These are phyloP conservation scores for Meyerozyma sp. DNA, from an alignment of 1,139 yeast genomes.

Conservation along the genomic window DNA sequence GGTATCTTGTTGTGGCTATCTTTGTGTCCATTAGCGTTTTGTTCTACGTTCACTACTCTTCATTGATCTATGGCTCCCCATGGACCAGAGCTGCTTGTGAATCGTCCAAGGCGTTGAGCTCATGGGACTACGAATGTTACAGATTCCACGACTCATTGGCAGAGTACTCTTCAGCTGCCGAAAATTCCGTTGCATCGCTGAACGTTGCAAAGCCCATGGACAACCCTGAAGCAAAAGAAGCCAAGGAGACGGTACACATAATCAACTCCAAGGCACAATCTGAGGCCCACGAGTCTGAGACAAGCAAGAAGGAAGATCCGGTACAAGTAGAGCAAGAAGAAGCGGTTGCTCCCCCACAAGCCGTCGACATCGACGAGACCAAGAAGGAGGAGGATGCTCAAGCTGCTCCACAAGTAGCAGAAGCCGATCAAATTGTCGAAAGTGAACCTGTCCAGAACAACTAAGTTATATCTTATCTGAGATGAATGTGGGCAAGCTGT, in stretches of 20 bases:
- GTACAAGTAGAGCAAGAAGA: background rate
- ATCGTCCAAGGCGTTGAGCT: slow-evolving; percentile 49
- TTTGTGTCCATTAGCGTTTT: slow-evolving; percentile 48
- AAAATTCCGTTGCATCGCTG: background rate
- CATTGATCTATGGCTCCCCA: slow-evolving; percentile 72
- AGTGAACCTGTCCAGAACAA: slow-evolving; percentile 1
- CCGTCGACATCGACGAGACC: slow-evolving; percentile 1
- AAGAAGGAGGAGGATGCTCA: slow-evolving; percentile 1
- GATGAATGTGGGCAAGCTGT: background rate
- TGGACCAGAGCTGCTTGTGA: slow-evolving; percentile 75
- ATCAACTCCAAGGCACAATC: background rate
- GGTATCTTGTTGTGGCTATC: slow-evolving; percentile 38
- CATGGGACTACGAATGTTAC: slow-evolving; percentile 87
- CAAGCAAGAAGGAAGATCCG: slow-evolving; percentile 1
- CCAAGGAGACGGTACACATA: slow-evolving; percentile 19
- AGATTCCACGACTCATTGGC: slow-evolving; percentile 35
- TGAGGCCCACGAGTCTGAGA: background rate
- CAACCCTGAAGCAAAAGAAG: slow-evolving; percentile 15
- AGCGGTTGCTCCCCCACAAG: slow-evolving; percentile 3
- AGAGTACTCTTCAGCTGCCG: slow-evolving; percentile 17
- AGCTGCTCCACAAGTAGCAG: slow-evolving; percentile 22
- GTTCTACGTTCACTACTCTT: slow-evolving; percentile 61
- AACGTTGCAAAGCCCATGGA: slow-evolving; percentile 10
- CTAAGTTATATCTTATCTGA: background rate
- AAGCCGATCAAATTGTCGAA: slow-evolving; percentile 11